Evolutionary conservation across 805 yeast genomes (phyloP).

Genomic region (Lipomyces spencermartinsiae): DNA sequence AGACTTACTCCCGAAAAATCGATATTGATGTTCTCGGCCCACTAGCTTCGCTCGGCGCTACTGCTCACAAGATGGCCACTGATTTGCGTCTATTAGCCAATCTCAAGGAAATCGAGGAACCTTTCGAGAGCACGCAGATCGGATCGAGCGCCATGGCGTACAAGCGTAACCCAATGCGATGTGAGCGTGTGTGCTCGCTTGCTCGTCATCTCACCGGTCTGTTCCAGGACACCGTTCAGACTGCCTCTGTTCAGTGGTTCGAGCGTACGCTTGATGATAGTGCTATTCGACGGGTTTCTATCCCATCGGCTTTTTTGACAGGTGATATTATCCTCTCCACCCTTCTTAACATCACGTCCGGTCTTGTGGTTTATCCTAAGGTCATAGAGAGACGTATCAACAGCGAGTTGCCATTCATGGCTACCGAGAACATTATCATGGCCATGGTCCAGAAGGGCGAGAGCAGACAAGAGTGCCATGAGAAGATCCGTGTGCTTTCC

Average conservation of each 20-base stretch:
- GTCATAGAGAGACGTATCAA: slow-evolving; percentile 95
- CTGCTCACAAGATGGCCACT: slow-evolving; percentile 97
- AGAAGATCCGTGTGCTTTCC: slow-evolving; percentile 92
- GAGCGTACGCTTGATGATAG: slow-evolving; percentile 98
- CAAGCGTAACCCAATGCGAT: slow-evolving; percentile 99
- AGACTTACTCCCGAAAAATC: slow-evolving; percentile 98
- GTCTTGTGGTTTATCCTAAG: slow-evolving; percentile 97
- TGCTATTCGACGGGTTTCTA: slow-evolving; percentile 94
- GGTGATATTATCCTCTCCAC: slow-evolving; percentile 93
- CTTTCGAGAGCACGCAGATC: slow-evolving; percentile 97
- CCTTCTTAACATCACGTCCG: slow-evolving; percentile 87
- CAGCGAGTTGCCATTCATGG: slow-evolving; percentile 98
- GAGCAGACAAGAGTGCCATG: slow-evolving; percentile 98
- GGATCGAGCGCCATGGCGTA: slow-evolving; percentile 99
- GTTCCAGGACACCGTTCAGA: slow-evolving; percentile 91
- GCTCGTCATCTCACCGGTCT: slow-evolving; percentile 93
- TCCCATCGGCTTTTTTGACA: slow-evolving; percentile 95
- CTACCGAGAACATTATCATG: slow-evolving; percentile 98
- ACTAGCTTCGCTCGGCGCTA: slow-evolving; percentile 90
- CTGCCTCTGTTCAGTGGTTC: slow-evolving; percentile 99
- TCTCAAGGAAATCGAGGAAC: slow-evolving; percentile 97
- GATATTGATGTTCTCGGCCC: slow-evolving; percentile 95
- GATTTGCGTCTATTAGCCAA: slow-evolving; percentile 95
- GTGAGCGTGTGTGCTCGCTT: slow-evolving; percentile 98
- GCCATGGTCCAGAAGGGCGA: slow-evolving; percentile 99